Evolutionary conservation across 1,284 basidiomycete genomes (phyloP).

Genomic region (Apiotrichum akiyoshidainum): DNA sequence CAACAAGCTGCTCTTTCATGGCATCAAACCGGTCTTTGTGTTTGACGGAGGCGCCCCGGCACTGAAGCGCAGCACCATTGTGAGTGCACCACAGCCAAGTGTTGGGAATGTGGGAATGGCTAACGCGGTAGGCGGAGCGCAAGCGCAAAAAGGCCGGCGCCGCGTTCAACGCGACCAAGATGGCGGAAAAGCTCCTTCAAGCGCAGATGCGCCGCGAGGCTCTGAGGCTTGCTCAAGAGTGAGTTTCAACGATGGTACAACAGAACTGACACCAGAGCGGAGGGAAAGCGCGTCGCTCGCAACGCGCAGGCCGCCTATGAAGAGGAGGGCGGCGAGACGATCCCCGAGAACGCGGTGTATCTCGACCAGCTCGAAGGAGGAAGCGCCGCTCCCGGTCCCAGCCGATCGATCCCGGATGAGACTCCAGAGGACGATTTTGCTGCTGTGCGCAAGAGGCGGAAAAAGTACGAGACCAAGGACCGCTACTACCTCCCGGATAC

Average conservation of each 20-base stretch:
- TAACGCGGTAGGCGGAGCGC: conserved; percentile 63
- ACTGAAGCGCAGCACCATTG: conserved; percentile 82
- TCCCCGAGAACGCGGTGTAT: conserved; percentile 72
- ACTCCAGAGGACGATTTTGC: neutral
- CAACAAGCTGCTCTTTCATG: conserved; percentile 91
- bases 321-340: conserved; percentile 46
- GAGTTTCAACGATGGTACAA: conserved; percentile 12
- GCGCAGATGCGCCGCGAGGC: conserved; percentile 92
- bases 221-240: conserved; percentile 65
- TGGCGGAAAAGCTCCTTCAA: conserved; percentile 87
- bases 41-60: conserved; percentile 92
- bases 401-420: too few species aligned
- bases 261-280: conserved; percentile 16
- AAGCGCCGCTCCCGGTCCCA: too few species aligned
- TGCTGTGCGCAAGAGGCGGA: conserved; percentile 17
- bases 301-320: conserved; percentile 24
- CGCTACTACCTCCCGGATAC: conserved; percentile 74
- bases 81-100: conserved; percentile 49
- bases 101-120: neutral
- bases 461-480: conserved; percentile 59
- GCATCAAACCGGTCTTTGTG: conserved; percentile 94
- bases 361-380: conserved; percentile 72
- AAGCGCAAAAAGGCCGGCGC: conserved; percentile 85
- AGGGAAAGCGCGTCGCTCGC: conserved; percentile 37
- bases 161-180: conserved; percentile 71